Conservation (phyloP, 441 rosid genomes). For the Adansonia madagascariensis region DNA sequence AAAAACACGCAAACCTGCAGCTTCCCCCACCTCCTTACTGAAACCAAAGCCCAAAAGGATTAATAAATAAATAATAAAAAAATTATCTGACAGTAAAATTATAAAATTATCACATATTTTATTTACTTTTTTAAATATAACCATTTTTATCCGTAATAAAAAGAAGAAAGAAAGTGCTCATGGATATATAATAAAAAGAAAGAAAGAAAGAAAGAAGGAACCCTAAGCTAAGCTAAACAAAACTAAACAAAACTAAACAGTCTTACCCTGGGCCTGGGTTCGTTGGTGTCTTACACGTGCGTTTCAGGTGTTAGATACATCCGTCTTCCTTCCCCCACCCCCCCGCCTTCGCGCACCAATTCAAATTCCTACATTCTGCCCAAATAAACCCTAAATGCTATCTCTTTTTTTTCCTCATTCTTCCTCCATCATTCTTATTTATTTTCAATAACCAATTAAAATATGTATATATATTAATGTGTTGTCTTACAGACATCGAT, state of each 20-base stretch:
- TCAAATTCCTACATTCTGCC: not conserved
- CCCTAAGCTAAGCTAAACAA: too few species aligned
- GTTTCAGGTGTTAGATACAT: constrained; percentile 10
- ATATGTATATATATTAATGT: not conserved
- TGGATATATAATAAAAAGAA: too few species aligned
- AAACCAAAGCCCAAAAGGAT: not conserved
- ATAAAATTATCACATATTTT: too few species aligned
- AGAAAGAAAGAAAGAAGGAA: too few species aligned
- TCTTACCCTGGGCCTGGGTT: not conserved
- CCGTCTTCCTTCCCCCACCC: not conserved
- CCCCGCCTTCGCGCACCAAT: not conserved
- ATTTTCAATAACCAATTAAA: not conserved
- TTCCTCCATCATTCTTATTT: not conserved
- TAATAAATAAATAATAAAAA: too few species aligned
- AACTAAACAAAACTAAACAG: constrained; percentile 3
- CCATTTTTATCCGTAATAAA: too few species aligned
- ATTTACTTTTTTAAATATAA: too few species aligned
- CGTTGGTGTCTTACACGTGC: constrained; percentile 24
- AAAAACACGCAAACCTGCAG: too few species aligned
- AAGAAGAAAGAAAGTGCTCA: not conserved
- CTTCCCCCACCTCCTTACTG: too few species aligned
- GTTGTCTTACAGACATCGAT: constrained; percentile 23
- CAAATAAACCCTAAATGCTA: constrained; percentile 12
- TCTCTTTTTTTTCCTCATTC: not conserved
- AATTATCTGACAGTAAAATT: too few species aligned